Evolutionary conservation across 768 basidiomycete species (phyloP).

Genomic region (Paxillus involutus): DNA sequence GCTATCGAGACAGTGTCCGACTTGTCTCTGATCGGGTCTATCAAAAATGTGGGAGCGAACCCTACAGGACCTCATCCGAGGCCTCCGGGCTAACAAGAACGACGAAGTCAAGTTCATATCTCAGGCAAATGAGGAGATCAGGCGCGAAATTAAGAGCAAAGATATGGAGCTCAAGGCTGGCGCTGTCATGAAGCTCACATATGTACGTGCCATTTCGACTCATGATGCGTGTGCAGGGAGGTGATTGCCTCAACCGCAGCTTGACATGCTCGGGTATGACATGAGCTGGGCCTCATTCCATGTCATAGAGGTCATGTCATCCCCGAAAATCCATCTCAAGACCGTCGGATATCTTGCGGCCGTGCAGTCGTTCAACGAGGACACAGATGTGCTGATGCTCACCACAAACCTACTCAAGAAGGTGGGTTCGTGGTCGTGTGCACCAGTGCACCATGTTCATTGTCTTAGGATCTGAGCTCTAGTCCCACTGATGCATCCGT

Average conservation of each 20-base stretch:
- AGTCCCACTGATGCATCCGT: slow-evolving; percentile 73
- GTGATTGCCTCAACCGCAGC: slow-evolving; percentile 44
- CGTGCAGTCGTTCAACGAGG: slow-evolving; percentile 84
- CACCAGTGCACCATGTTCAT: slow-evolving; percentile 8
- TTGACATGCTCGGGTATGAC: slow-evolving; percentile 96
- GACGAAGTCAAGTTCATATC: slow-evolving; percentile 92
- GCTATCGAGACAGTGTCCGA: background rate
- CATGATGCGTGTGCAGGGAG: background rate
- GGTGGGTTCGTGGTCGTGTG: slow-evolving; percentile 42
- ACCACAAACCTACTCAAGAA: slow-evolving; percentile 96
- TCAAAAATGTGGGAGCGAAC: slow-evolving; percentile 90
- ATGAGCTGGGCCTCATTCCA: slow-evolving; percentile 97
- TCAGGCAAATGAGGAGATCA: slow-evolving; percentile 91
- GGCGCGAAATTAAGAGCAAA: slow-evolving; percentile 85
- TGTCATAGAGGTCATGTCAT: slow-evolving; percentile 98
- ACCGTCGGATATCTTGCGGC: slow-evolving; percentile 95
- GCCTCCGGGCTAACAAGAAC: slow-evolving; percentile 92
- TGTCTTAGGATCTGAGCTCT: slow-evolving; percentile 72
- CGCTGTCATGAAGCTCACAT: slow-evolving; percentile 93
- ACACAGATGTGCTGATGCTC: slow-evolving; percentile 96
- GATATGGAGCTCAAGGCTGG: slow-evolving; percentile 98
- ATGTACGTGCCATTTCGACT: slow-evolving; percentile 58
- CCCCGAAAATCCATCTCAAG: slow-evolving; percentile 87
- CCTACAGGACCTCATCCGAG: slow-evolving; percentile 92
- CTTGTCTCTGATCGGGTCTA: background rate